Percentiles rank a stretch among this genome's conserved stretches.
Evolutionary conservation across 257 asterid species (phyloP).

Genomic region (Solanum pinnatisectum): DNA sequence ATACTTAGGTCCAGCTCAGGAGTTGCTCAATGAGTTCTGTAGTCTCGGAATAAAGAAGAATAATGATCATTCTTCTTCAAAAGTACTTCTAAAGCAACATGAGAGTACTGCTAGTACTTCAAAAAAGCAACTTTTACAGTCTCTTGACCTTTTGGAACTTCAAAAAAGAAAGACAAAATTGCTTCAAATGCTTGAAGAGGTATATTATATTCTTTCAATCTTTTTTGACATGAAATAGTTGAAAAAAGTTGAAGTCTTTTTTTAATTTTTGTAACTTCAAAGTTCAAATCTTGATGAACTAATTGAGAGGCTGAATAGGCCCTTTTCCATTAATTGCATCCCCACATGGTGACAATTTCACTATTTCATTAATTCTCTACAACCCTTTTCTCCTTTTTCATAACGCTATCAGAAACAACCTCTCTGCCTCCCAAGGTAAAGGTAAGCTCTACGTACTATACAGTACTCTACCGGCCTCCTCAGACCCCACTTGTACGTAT

Average conservation of each 20-base stretch:
- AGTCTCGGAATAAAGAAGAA: constrained; percentile 33
- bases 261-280: neutral
- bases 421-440: neutral
- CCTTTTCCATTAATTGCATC: constrained; percentile 26
- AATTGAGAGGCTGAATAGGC: constrained; percentile 10
- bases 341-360: constrained; percentile 29
- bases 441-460: neutral
- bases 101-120: constrained; percentile 21
- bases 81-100: constrained; percentile 13
- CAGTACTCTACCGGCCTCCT: neutral
- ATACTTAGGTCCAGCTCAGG: constrained; percentile 61
- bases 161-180: constrained; percentile 64
- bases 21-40: constrained; percentile 71
- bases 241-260: neutral
- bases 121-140: constrained; percentile 39
- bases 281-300: constrained; percentile 21
- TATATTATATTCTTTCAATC: neutral
- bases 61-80: constrained; percentile 3
- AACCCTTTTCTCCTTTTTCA: constrained; percentile 10
- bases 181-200: constrained; percentile 87
- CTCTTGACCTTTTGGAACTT: constrained; percentile 66
- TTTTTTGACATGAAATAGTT: neutral
- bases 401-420: neutral
- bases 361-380: constrained; percentile 17
- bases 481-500: neutral